Evolutionary conservation across 2,329 filamentous ascomycete genomes (phyloP), one percentile per base, ranked within the genome.

Genomic region (Colletotrichum kahawae): DNA sequence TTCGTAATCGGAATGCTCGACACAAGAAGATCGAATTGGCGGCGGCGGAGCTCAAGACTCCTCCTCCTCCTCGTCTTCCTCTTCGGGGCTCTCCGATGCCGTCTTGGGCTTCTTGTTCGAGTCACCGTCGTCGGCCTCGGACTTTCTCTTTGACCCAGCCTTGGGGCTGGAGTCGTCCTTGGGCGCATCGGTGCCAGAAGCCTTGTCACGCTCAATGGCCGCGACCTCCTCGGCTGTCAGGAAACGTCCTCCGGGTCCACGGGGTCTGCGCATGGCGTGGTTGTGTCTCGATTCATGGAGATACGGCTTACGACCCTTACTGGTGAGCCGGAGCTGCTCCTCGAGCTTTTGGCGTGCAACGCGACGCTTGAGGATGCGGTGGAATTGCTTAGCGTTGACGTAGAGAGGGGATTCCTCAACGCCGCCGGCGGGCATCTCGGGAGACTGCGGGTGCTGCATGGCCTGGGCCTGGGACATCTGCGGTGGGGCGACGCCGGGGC

Each of bases 371-470:
- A 99, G 86, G 64, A 99, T 99, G 31, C 97, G 94, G 83, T 99
- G 97, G 79, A 99, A 99, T 81, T 99, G 97, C 84, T 99, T 99
- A 7, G 97, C 97, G 81, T 99, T 99, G 81, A 99, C 97, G 80
- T 99, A 99, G 1, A 99, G 88, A 0, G 97, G 97, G 1, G 96
- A 96, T 82, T 99, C 97, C 83, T 98, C 97, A 5, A 93, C 92
- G 16, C 90, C 90, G 16, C 90, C 89, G 4, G 93, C 88, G 1
- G 94, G 90, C 80, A 97, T 92, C 82, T 98, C 96, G 9, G 95
- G 95, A 1, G 95, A 96, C 77, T 95, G 92, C 5, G 92, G 91
- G 60, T 91, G 91, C 74, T 92, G 92, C 85, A 93, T 93, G 77
- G 90, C 88, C 81, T 93, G 93, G 10, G 90, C 88, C 12, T 91